Evolutionary conservation across 1,284 basidiomycete genomes (phyloP), one percentile per base, ranked within the genome.

Genomic region (Trichosporon ovoides): DNA sequence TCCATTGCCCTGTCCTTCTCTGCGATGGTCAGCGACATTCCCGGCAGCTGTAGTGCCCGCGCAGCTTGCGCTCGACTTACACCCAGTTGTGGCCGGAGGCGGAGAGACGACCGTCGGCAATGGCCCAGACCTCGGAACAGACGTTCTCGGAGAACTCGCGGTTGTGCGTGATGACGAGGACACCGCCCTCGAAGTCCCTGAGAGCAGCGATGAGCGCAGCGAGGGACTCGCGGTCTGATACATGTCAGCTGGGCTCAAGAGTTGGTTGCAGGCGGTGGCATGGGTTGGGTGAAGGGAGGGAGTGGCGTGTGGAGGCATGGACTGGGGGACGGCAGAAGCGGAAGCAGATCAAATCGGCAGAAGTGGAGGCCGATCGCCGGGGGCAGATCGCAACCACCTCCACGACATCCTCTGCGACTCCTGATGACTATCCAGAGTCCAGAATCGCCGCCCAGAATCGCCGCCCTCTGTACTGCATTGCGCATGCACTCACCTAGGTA

Each of bases 21-120:
- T 43, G 20, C 10, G 9, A 6, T 11, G 20, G 20, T 24, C 28
- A 31, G 28, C 28, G 28, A 9, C 28, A 31, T 31, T 31, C 28
- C 9, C 28, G 9, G 28, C 28, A 43, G 38, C 38, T 19, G 3
- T 19, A 10, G 14, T 20, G 7, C 9, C 18, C 38, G 7, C 19
- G 4, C 19, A n/a, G 38, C 7, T n/a, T 20, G 7, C 20, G 28
- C 20, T 24, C 3, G 18, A 43, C 38, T 43, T 43, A 43, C 38
- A 96, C 91, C 91, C 91, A 95, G 84, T 94, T 92, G 83, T 97
- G 94, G 65, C 95, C 95, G 52, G 91, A 94, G 13, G 93, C 91
- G 80, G 91, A 89, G 63, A 96, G 86, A 70, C 81, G 85, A 71
- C 93, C 93, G 73, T 95, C 89, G 59, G 87, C 85, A 91, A 95